Evolutionary conservation across 1,284 basidiomycete genomes (phyloP).

Genomic region (Hortiboletus rubellus): DNA sequence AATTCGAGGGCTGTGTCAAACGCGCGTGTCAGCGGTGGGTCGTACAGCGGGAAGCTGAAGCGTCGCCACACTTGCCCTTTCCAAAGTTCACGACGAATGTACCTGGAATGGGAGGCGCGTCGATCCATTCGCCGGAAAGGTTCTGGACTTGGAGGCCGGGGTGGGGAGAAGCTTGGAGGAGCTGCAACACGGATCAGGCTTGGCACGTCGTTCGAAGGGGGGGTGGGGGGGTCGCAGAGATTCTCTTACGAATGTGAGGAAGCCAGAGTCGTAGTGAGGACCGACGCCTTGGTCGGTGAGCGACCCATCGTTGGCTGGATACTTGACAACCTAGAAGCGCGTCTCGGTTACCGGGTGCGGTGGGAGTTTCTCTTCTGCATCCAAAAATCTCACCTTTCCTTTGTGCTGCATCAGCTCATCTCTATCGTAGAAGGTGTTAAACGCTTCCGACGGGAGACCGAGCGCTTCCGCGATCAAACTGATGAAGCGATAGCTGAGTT

Average conservation of each 20-base stretch:
- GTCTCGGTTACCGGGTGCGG: not conserved
- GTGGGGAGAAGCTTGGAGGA: slow-evolving; percentile 45
- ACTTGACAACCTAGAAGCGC: slow-evolving; percentile 38
- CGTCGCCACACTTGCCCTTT: slow-evolving; percentile 31
- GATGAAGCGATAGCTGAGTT: slow-evolving; percentile 30
- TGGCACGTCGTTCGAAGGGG: not conserved
- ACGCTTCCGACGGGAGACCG: slow-evolving; percentile 31
- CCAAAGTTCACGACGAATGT: slow-evolving; percentile 58
- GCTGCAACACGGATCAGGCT: slow-evolving; percentile 23
- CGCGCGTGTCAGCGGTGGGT: not conserved
- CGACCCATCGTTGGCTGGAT: slow-evolving; percentile 35
- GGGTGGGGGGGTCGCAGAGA: slow-evolving; percentile 6
- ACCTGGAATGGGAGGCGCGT: slow-evolving; percentile 48
- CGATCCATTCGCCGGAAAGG: slow-evolving; percentile 48
- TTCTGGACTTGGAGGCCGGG: slow-evolving; percentile 45
- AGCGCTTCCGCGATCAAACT: slow-evolving; percentile 33
- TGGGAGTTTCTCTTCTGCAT: not conserved
- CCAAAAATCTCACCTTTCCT: slow-evolving; percentile 25
- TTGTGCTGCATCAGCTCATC: slow-evolving; percentile 36
- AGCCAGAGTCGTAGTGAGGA: slow-evolving; percentile 11
- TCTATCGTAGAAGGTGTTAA: slow-evolving; percentile 32
- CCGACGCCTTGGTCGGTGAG: slow-evolving; percentile 42
- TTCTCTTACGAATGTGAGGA: too few species aligned
- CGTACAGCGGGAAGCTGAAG: too few species aligned
- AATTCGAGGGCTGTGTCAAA: slow-evolving; percentile 37